Percentiles rank a stretch among this genome's conserved stretches.
Conservation (phyloP, 179 eudicot species). For the Corrigiola litoralis region DNA sequence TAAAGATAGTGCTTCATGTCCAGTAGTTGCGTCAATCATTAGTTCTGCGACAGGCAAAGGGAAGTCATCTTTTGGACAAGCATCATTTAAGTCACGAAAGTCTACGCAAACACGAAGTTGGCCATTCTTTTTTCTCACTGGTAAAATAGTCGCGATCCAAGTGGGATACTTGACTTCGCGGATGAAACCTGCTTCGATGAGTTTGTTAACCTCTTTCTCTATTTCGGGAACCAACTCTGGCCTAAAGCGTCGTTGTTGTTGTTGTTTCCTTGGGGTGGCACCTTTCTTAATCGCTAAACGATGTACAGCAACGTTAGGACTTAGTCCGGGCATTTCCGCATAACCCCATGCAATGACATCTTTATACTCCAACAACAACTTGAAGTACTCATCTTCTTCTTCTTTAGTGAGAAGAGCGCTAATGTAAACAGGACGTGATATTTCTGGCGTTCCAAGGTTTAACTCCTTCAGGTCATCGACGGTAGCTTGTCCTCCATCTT, state of each 20-base stretch:
- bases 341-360: slow-evolving; percentile 7
- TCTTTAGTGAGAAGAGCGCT: neutral
- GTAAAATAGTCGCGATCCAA: slow-evolving; percentile 2
- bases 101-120: slow-evolving; percentile 1
- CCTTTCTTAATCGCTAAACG: neutral
- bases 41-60: too few species aligned
- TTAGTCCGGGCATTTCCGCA: neutral
- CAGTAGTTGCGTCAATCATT: neutral
- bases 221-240: slow-evolving; percentile 3
- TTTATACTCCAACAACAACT: neutral
- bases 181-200: neutral
- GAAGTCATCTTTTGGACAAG: too few species aligned
- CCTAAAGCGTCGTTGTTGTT: neutral
- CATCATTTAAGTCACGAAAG: neutral
- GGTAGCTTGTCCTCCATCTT: neutral
- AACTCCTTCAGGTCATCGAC: neutral
- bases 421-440: neutral
- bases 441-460: neutral
- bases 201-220: slow-evolving; percentile 11
- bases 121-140: slow-evolving; percentile 5
- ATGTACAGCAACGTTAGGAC: neutral
- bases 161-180: slow-evolving; percentile 6
- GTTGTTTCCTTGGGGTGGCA: neutral
- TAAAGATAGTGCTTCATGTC: too few species aligned
- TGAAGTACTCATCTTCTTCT: neutral